Evolutionary conservation across 176 grass and related monocot genomes (phyloP), one percentile per base, ranked within the genome.

Genomic region (Guadua angustifolia): DNA sequence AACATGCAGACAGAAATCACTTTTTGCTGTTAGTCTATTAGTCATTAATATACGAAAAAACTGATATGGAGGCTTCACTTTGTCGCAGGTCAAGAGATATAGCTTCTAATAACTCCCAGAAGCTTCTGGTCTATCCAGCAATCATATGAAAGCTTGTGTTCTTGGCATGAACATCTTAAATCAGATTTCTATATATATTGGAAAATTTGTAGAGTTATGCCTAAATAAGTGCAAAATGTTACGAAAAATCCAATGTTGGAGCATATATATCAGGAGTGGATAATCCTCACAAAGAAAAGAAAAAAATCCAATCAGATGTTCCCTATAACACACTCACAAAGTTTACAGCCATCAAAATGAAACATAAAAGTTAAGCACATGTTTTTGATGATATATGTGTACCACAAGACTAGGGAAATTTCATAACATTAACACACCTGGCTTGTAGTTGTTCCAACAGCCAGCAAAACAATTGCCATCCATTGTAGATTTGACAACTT

Each of bases 371-470:
- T 66, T 63, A 73, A 56, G 18, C 22, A 79, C 73, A 51, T 17
- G 19, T 75, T 74, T 38, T 32, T 29, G 5, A 16, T 35, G 42
- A 53, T 52, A 85, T 32, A 67, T 18, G n/a, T n/a, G 14, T 52
- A 51, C 1, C 22, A 21, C 9, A 56, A 17, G 32, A 76, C 3
- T 19, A 66, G 17, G 62, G 61, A 69, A 70, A 12, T 25, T 59
- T 70, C 8, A 80, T 32, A 57, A 43, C 68, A 64, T 73, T 24
- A 77, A 78, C 50, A 79, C 76, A 99, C 96, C 91, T 95, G 96
- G 78, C 96, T 99, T 82, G 93, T 94, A 66, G 96, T 95, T 67
- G 96, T 99, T 69, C 96, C 96, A 79, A 98, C 80, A 78, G 96
- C 87, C 14, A 99, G 88, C 68, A 99, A 90, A 75, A 94, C 75